Conservation (phyloP, 208 protist genomes). For the Acanthamoeba divionensis region DNA sequence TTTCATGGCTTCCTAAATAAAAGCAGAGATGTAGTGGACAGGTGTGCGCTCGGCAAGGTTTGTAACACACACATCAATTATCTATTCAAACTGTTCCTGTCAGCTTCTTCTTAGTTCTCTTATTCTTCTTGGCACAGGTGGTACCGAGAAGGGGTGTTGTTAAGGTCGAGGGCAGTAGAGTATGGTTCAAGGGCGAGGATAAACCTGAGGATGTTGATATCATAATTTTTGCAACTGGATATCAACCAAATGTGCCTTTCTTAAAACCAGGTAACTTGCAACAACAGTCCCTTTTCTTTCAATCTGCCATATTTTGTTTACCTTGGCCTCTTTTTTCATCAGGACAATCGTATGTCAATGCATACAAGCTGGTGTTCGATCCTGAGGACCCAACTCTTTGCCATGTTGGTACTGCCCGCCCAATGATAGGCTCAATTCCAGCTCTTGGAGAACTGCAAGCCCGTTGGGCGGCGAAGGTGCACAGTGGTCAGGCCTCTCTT, state of each 20-base stretch:
- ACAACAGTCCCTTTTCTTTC: not conserved
- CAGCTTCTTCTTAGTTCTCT: no score
- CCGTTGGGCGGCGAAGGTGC: not conserved
- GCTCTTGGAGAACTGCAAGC: slow-evolving; percentile 35
- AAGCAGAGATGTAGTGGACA: slow-evolving; percentile 38
- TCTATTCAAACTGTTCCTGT: no score
- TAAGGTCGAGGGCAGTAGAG: not conserved
- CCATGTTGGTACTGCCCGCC: not conserved
- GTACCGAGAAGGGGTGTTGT: not conserved
- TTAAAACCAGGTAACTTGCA: not conserved
- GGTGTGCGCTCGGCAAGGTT: slow-evolving; percentile 10
- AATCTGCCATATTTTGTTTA: no score
- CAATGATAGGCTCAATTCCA: slow-evolving; percentile 48
- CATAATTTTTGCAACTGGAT: slow-evolving; percentile 50
- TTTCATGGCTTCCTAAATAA: slow-evolving; percentile 53
- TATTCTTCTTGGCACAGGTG: not conserved
- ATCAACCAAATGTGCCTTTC: slow-evolving; percentile 37
- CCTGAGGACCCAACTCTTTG: slow-evolving; percentile 25
- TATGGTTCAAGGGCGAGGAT: slow-evolving; percentile 14
- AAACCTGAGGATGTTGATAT: slow-evolving; percentile 18
- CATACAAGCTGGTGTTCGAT: slow-evolving; percentile 52
- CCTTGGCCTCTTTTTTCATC: no score
- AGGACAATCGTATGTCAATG: not conserved
- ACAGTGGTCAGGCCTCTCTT: slow-evolving; percentile 8
- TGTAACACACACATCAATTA: no score